phyloP scores from a whole-genome alignment of 2,329 filamentous ascomycete genomes.

The Aspergillus sclerotialis region DNA sequence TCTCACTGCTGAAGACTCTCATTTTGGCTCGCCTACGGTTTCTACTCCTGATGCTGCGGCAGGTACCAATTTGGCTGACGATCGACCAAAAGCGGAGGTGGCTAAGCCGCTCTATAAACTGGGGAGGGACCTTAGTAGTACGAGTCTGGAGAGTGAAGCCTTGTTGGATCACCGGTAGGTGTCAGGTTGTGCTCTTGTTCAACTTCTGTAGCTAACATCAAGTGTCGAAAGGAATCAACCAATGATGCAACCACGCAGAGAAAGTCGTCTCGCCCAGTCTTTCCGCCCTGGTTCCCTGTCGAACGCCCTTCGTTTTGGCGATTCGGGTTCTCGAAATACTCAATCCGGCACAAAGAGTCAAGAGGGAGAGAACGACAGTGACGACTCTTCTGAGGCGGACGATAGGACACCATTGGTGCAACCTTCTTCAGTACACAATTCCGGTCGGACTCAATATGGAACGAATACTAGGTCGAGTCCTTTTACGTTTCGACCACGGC shows the following conservation, averaged over 20 bases:
- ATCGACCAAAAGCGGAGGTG: constrained; percentile 19
- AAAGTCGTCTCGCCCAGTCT: constrained; percentile 37
- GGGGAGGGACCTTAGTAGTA: constrained; percentile 62
- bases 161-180: constrained; percentile 76
- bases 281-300: constrained; percentile 29
- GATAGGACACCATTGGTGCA: constrained; percentile 52
- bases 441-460: constrained; percentile 29
- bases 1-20: constrained; percentile 55
- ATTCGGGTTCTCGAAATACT: constrained; percentile 23
- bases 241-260: constrained; percentile 57
- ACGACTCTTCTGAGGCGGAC: constrained; percentile 28
- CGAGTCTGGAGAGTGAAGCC: constrained; percentile 82
- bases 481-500: constrained; percentile 18
- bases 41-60: constrained; percentile 32
- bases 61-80: constrained; percentile 21
- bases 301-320: constrained; percentile 39
- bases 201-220: constrained; percentile 5
- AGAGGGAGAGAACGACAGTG: constrained; percentile 19
- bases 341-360: constrained; percentile 23
- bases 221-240: constrained; percentile 48
- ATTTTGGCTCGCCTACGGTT: constrained; percentile 42
- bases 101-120: constrained; percentile 48
- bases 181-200: neutral
- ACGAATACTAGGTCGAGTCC: constrained; percentile 21
- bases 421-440: constrained; percentile 20